Base-by-base conservation (phyloP, 345 rosid genomes). In the Brassica incana region DNA sequence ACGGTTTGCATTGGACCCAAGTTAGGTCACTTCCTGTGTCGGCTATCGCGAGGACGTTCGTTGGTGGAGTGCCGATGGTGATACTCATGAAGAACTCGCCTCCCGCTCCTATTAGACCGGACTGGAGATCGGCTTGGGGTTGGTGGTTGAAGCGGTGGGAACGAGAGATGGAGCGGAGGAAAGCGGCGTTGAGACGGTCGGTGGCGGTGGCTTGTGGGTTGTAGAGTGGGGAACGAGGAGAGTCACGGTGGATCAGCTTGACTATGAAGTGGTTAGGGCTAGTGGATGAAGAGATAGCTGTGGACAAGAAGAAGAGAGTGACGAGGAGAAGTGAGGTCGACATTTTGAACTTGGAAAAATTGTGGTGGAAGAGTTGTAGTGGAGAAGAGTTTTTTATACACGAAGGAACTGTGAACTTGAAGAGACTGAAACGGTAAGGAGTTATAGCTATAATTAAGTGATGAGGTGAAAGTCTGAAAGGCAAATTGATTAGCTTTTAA, bases 11-110 rank as follows among this genome's bases (percentile, higher is more conserved):
- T 11, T 90, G 95, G 1, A 85, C 68, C 94, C 94, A 92, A 0
- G 81, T 84, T 9, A 90, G 88, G 71, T 92, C 90, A 23, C 92
- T 92, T 0, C 92, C 90, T 0, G 89, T 90, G 70, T 90, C 94
- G 0, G 89, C 94, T 0, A 86, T 76, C 1, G 76, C 91, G 0
- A 88, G 68, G 2, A 85, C 70, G 50, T 71, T 72, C 1, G 86
- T 6, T 0, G 85, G 80, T 8, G 94, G 97, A 15, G 85, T 85
- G 35, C 96, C 94, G 2, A 91, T 76, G 1, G 83, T 84, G 23
- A 91, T 83, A n/a, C 73, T 74, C 90, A 88, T 86, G 72, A 87
- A 83, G 63, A 85, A 92, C 62, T 87, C 90, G 2, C 91, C 95
- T 0, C 75, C 86, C 16, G 72, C 72, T 4, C 84, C 54, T 3